Evolutionary conservation across 2,329 filamentous ascomycete species (phyloP), one percentile per base, ranked within the genome.

Genomic region (Ophiostoma triangulosporum): DNA sequence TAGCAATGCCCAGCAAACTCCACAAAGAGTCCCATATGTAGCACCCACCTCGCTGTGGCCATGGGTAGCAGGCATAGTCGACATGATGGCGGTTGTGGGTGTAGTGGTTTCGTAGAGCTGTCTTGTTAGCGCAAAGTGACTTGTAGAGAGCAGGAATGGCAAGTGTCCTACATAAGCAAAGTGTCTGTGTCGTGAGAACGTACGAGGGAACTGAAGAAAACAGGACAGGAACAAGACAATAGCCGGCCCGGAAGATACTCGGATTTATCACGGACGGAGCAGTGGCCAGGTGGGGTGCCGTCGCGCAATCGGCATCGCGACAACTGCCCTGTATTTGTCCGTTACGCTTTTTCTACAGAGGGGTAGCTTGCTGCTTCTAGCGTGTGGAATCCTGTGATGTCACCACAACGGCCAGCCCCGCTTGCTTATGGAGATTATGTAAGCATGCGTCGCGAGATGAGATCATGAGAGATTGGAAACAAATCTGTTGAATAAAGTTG

Each of bases 1-100:
- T 4, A 43, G 26, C 17, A 43, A 17, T 17, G 12, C 9, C 7
- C 11, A 33, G 14, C 6, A 35, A 15, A 15, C 33, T 35, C 33
- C 36, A 22, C 17, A 31, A 4, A 57, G 60, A 48, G 6, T 4
- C 33, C 26, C 27, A 14, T 29, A 4, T 20, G 3, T 14, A n/a
- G 31, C 6, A 45, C 50, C 9, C 50, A 55, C 54, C 45, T 52
- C 54, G 50, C 54, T 55, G 46, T 71, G 69, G 57, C 68, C 68
- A 60, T 62, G 60, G 57, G 55, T 63, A 17, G 64, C 64, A 54
- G 61, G 60, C 63, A 66, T 65, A 7, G 64, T 63, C 36, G 65
- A 63, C 65, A 67, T 67, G 24, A 59, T 65, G 60, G 61, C 59
- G 53, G 20, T 40, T 51, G 20, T 27, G 43, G 22, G 35, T 26